Percentiles rank a stretch among this genome's conserved stretches.
phyloP scores from a whole-genome alignment of 163 green algal species.

The Scenedesmus sp. region DNA sequence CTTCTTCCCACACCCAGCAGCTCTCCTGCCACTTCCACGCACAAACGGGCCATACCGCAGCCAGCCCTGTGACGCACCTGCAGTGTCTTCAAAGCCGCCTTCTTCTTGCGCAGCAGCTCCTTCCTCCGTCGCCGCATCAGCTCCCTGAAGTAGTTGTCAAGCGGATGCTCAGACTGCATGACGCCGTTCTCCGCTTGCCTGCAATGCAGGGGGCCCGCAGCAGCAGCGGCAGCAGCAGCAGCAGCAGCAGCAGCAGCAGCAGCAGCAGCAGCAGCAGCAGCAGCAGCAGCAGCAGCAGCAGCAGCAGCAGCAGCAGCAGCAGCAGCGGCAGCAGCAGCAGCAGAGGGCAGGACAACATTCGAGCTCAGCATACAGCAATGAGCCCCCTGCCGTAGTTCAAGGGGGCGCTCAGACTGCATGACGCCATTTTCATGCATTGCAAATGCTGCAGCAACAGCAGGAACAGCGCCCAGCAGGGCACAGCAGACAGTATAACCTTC shows the following conservation, averaged over 20 bases:
- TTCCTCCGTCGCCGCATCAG: conserved; percentile 59
- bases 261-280: no score
- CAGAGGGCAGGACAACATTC: no score
- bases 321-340: no score
- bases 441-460: no score
- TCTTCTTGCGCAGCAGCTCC: conserved; percentile 58
- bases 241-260: neutral
- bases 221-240: neutral
- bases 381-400: no score
- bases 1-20: conserved; percentile 55
- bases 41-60: neutral
- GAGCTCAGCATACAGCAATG: no score
- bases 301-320: no score
- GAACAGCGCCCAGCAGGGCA: no score
- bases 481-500: neutral
- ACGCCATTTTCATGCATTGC: no score
- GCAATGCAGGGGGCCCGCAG: neutral
- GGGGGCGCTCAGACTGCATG: no score
- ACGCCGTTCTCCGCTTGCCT: conserved; percentile 25
- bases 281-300: neutral
- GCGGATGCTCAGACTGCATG: conserved; percentile 59
- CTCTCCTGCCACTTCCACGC: conserved; percentile 54
- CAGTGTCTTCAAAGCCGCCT: conserved; percentile 61
- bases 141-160: conserved; percentile 74
- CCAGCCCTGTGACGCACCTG: conserved; percentile 52